Base-by-base conservation (phyloP, 2,329 filamentous ascomycete species). In the Beauveria sp. region DNA sequence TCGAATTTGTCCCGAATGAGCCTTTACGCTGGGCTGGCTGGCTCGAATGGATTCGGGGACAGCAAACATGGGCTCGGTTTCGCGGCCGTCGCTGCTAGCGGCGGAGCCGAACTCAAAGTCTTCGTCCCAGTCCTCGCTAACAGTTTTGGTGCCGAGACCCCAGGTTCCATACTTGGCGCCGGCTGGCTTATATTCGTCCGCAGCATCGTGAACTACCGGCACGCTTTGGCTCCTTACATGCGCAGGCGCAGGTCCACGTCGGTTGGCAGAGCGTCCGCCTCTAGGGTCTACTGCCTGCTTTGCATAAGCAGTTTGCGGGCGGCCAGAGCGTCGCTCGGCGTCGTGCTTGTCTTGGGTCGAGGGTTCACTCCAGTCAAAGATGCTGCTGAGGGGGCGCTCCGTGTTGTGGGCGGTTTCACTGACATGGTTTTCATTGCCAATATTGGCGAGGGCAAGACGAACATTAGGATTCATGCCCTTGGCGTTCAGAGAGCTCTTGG, bases 101-200 rank as follows among this genome's bases (percentile, higher is more conserved):
- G 79, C 71, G 28, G 76, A 77, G 9, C 81, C 81, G 70, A 93
- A 93, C 63, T 93, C 89, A 67, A 96, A 95, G 71, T 96, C 91
- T 65, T 93, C 89, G 67, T 93, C 91, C 91, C 91, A 96, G 69
- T 95, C 90, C 71, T 96, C 91, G 64, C 88, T 93, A 12, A 87
- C 86, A 18, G 85, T 88, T 72, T 93, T 93, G 64, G 85, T 87
- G n/a, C 88, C 86, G 47, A 91, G 76, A 2, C 89, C 89, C 90
- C 90, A 93, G 1, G 90, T 93, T 49, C 90, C 88, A 69, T 91
- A 93, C 68, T 92, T 93, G 58, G 81, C 77, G 1, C 75, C 82
- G n/a, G 83, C 64, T 69, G 73, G 78, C 72, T 76, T 88, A 69
- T 72, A 73, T 69, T 73, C 80, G 71, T 81, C 88, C 64, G 74